Percentiles rank a stretch among this genome's conserved stretches.
phyloP scores from a whole-genome alignment of 2,329 filamentous ascomycete species.

The Plectosphaerella cucumerina region DNA sequence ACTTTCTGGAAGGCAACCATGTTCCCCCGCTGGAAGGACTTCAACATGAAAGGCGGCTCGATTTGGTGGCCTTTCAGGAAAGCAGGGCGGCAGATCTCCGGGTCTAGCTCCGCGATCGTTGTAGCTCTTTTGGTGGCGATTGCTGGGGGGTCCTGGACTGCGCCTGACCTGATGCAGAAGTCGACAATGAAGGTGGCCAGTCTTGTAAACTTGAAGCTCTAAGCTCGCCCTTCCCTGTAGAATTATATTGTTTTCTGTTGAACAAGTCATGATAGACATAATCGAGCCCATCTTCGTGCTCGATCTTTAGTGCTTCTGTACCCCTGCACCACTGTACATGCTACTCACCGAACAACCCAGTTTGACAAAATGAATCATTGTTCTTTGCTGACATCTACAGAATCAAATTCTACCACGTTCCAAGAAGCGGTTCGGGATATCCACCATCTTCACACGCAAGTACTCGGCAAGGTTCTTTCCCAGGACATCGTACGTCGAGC shows the following conservation, averaged over 20 bases:
- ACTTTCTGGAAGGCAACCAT: constrained; percentile 21
- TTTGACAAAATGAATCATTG: background rate
- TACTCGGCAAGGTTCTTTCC: constrained; percentile 25
- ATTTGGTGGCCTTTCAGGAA: constrained; percentile 1
- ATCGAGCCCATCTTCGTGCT: background rate
- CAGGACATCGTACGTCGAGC: constrained; percentile 24
- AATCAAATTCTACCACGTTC: constrained; percentile 14
- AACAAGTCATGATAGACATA: background rate
- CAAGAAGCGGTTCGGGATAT: constrained; percentile 21
- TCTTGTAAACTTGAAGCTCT: background rate
- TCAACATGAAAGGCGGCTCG: constrained; percentile 3
- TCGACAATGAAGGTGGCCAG: background rate
- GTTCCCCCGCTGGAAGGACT: constrained; percentile 4
- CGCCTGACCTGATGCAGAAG: background rate
- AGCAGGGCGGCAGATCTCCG: background rate
- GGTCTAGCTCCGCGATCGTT: background rate
- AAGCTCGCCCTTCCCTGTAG: background rate
- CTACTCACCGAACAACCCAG: background rate
- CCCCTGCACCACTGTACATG: background rate
- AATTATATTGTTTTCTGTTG: background rate
- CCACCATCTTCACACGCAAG: constrained; percentile 20
- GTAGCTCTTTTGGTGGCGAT: background rate
- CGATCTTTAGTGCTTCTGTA: background rate
- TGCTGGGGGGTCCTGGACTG: background rate
- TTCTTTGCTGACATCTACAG: background rate